Conservation (phyloP, 768 basidiomycete species). For the Crepidotus variabilis region DNA sequence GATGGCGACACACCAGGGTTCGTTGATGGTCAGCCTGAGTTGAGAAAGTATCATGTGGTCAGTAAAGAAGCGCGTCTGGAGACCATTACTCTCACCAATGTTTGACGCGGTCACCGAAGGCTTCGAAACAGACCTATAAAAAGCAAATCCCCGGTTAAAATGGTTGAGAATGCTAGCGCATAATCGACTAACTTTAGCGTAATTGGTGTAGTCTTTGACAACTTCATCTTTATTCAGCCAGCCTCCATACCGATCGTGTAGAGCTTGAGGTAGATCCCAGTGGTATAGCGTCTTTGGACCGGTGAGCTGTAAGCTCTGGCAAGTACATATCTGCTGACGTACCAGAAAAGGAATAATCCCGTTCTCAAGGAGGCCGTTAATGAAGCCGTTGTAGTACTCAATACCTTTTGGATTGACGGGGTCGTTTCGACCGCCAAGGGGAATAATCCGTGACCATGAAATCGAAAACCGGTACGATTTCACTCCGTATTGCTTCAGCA, state of each 20-base stretch:
- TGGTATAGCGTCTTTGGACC: slow-evolving; percentile 58
- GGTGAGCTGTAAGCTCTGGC: neutral
- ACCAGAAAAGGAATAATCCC: slow-evolving; percentile 70
- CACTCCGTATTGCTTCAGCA: slow-evolving; percentile 61
- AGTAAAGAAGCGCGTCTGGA: slow-evolving; percentile 2
- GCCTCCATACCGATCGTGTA: slow-evolving; percentile 72
- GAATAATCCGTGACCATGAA: slow-evolving; percentile 74
- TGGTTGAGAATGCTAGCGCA: slow-evolving; percentile 7
- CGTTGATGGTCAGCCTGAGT: slow-evolving; percentile 69
- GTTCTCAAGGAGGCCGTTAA: slow-evolving; percentile 59
- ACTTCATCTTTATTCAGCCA: slow-evolving; percentile 75
- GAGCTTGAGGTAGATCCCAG: slow-evolving; percentile 76
- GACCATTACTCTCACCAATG: slow-evolving; percentile 45
- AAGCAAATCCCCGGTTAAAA: neutral
- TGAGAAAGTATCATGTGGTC: neutral
- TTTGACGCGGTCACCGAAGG: slow-evolving; percentile 74
- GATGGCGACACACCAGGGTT: slow-evolving; percentile 70
- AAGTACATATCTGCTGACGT: slow-evolving; percentile 18
- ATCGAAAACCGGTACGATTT: slow-evolving; percentile 77
- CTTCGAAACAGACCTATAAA: slow-evolving; percentile 61
- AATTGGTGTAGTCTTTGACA: slow-evolving; percentile 59
- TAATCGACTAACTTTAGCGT: slow-evolving; percentile 42
- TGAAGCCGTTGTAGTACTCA: slow-evolving; percentile 65
- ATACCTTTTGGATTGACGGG: slow-evolving; percentile 70
- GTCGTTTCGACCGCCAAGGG: slow-evolving; percentile 68